Evolutionary conservation across 768 basidiomycete genomes (phyloP).

Genomic region (Tylopilus balloui): DNA sequence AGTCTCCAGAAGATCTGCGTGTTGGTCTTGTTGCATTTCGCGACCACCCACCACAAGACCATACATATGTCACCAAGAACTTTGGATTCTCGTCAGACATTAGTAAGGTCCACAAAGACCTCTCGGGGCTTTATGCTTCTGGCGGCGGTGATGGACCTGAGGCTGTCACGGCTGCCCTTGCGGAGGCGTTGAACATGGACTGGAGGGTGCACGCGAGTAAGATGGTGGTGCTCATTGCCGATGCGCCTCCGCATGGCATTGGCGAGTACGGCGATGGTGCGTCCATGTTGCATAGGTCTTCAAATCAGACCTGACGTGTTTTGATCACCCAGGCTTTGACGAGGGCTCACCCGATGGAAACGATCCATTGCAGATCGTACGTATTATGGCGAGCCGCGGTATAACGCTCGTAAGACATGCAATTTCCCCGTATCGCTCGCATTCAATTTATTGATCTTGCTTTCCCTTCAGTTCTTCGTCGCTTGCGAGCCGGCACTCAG

Average conservation of each 20-base stretch:
- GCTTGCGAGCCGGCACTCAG: conserved; percentile 96
- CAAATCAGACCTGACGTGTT: conserved; percentile 12
- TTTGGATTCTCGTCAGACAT: conserved; percentile 95
- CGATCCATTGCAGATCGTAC: conserved; percentile 82
- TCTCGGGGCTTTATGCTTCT: conserved; percentile 80
- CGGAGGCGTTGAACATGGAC: conserved; percentile 82
- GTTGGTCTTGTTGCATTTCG: conserved; percentile 93
- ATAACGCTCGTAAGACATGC: conserved; percentile 72
- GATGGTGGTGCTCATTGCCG: conserved; percentile 96
- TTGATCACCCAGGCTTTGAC: conserved; percentile 65
- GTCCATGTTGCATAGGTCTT: conserved; percentile 15
- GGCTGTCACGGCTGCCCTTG: conserved; percentile 90
- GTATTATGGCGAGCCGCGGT: conserved; percentile 86
- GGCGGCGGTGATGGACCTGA: conserved; percentile 96
- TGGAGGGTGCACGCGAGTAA: conserved; percentile 88
- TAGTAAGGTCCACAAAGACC: conserved; percentile 74
- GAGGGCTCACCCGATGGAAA: conserved; percentile 92
- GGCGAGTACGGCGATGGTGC: conserved; percentile 95
- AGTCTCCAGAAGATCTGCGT: conserved; percentile 79
- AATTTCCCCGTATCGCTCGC: conserved; percentile 1
- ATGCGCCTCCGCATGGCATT: conserved; percentile 96
- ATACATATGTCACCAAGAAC: conserved; percentile 89
- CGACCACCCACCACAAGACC: conserved; percentile 97
- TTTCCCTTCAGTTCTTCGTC: conserved; percentile 79
- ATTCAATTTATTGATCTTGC: not conserved